Evolutionary conservation across 2,329 filamentous ascomycete genomes (phyloP), one percentile per base, ranked within the genome.

Genomic region (Neonectria neomacrospora): DNA sequence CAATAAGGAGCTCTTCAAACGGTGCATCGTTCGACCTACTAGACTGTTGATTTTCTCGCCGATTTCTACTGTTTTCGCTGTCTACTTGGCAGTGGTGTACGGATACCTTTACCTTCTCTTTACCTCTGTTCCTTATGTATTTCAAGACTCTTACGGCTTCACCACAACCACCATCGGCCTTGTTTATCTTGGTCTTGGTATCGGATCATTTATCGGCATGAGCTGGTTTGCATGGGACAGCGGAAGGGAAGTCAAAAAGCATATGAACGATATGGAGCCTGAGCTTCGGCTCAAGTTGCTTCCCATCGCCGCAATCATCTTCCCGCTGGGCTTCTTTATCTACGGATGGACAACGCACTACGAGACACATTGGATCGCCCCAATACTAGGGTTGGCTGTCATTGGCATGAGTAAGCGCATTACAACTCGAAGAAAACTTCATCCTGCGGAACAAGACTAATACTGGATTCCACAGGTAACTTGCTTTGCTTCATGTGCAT

Each of bases 81-180:
- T 86, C 0, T 86, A 85, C 50, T 79, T 85, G 14, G 84, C 83
- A 3, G 74, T 88, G 23, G 76, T 83, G 0, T 88, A 86, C 65
- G 85, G 85, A 0, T 81, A 85, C 18, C 67, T 87, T 0, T 88
- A 86, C 64, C 81, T 78, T 1, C 75, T 87, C n/a, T 82, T 88
- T 68, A 85, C 85, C 1, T 86, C 85, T 1, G 84, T 88, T 58
- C 80, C 82, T 0, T 73, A 81, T 1, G 84, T 88, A 0, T 88
- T 82, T 56, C 63, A 77, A 54, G 66, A 73, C 0, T 65, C 69
- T 1, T 85, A 85, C 55, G 73, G 74, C 3, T 85, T 84, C 66
- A 57, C 37, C 1, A 63, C 69, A 1, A 66, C 67, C 16, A 60
- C 62, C 3, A 66, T 69, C 0, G 72, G 72, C 0, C 61, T 74